Percentiles rank a stretch among this genome's conserved stretches.
These are phyloP conservation scores for Alternaria ethzedia DNA, from an alignment of 2,329 filamentous ascomycete species.

Conservation along the genomic window DNA sequence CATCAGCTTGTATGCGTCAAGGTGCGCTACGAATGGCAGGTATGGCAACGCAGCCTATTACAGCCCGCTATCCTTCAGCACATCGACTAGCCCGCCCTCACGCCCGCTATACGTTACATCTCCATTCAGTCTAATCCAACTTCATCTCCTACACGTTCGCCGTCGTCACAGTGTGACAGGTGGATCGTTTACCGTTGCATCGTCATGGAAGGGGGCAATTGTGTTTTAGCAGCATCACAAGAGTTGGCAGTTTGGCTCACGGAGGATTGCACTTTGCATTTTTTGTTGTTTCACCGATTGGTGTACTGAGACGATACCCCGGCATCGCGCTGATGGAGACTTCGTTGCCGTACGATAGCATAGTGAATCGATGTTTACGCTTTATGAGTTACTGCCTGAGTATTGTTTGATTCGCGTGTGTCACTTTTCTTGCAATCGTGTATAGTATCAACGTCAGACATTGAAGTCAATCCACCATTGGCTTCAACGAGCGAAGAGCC, in stretches of 20 bases:
- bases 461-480: not conserved
- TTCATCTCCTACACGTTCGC: not conserved
- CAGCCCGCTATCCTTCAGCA: not conserved
- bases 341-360: not conserved
- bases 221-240: not conserved
- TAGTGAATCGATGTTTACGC: not conserved
- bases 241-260: not conserved
- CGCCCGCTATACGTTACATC: not conserved
- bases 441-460: not conserved
- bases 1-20: not conserved
- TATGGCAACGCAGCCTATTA: not conserved
- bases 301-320: conserved; percentile 9
- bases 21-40: not conserved
- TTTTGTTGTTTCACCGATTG: not conserved
- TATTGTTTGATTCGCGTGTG: not conserved
- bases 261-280: not conserved
- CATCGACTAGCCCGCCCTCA: not conserved
- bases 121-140: not conserved
- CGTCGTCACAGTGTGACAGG: not conserved
- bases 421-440: not conserved
- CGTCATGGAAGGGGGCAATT: not conserved
- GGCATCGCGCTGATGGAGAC: not conserved
- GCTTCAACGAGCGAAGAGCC: not conserved
- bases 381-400: not conserved
- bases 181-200: not conserved